Conservation (phyloP, 2,329 filamentous ascomycete genomes). For the Cordyceps farinosa region DNA sequence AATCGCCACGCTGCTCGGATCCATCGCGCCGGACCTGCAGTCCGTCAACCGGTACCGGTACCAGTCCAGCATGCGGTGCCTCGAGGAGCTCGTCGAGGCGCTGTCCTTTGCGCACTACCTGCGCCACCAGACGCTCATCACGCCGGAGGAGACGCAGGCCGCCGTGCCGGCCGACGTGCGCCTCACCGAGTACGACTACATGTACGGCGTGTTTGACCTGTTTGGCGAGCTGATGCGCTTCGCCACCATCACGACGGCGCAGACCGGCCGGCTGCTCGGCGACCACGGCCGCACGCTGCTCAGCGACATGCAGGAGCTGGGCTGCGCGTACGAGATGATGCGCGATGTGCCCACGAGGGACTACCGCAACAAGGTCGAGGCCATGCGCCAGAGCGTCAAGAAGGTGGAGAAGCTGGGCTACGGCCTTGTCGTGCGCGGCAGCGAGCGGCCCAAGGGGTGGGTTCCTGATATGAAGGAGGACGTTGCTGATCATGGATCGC, state of each 20-base stretch:
- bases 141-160: constrained; percentile 55
- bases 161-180: constrained; percentile 52
- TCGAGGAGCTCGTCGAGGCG: constrained; percentile 94
- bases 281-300: constrained; percentile 58
- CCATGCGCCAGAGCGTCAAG: constrained; percentile 82
- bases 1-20: constrained; percentile 65
- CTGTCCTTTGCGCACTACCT: constrained; percentile 88
- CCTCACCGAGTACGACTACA: constrained; percentile 78
- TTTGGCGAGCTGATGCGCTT: constrained; percentile 97
- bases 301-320: constrained; percentile 74
- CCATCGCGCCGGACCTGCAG: constrained; percentile 69
- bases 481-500: constrained; percentile 29
- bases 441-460: constrained; percentile 88
- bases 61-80: constrained; percentile 71
- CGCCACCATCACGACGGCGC: constrained; percentile 82
- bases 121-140: constrained; percentile 69
- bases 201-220: constrained; percentile 88
- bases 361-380: constrained; percentile 74
- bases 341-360: constrained; percentile 54
- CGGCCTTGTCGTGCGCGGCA: constrained; percentile 79
- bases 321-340: constrained; percentile 72
- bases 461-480: constrained; percentile 66
- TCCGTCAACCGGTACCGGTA: constrained; percentile 82
- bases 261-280: constrained; percentile 55
- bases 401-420: constrained; percentile 94